phyloP scores from a whole-genome alignment of 176 grass and related monocot genomes.

The Triticum turgidum region DNA sequence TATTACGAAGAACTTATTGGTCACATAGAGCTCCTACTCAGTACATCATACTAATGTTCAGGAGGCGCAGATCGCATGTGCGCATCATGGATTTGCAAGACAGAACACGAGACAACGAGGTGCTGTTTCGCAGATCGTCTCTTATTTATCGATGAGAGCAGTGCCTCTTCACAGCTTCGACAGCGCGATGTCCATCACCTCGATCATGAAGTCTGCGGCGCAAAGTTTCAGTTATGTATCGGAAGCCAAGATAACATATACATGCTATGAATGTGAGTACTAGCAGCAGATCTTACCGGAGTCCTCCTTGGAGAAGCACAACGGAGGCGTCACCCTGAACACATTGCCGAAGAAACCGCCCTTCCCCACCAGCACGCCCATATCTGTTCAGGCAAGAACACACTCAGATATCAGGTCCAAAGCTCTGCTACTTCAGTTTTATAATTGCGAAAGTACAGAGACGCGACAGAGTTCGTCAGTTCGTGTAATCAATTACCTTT shows the following conservation, averaged over 20 bases:
- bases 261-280: background rate
- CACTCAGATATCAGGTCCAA: background rate
- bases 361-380: slow-evolving; percentile 87
- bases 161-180: slow-evolving; percentile 75
- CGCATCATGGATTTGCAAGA: slow-evolving; percentile 1
- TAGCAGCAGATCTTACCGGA: slow-evolving; percentile 42
- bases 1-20: background rate
- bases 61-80: background rate
- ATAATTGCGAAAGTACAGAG: background rate
- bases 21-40: background rate
- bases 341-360: slow-evolving; percentile 93
- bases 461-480: background rate
- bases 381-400: slow-evolving; percentile 49
- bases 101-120: slow-evolving; percentile 73
- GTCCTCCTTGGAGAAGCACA: slow-evolving; percentile 87
- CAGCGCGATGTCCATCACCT: slow-evolving; percentile 71
- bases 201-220: slow-evolving; percentile 66
- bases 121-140: slow-evolving; percentile 55
- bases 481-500: slow-evolving; percentile 58
- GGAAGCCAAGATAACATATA: background rate
- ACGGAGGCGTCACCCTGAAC: slow-evolving; percentile 89
- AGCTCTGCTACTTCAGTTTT: background rate
- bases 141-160: slow-evolving; percentile 44
- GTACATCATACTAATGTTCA: background rate
- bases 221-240: background rate